Evolutionary conservation across 805 yeast genomes (phyloP), one percentile per base, ranked within the genome.

Genomic region (Candida fluviatilis): DNA sequence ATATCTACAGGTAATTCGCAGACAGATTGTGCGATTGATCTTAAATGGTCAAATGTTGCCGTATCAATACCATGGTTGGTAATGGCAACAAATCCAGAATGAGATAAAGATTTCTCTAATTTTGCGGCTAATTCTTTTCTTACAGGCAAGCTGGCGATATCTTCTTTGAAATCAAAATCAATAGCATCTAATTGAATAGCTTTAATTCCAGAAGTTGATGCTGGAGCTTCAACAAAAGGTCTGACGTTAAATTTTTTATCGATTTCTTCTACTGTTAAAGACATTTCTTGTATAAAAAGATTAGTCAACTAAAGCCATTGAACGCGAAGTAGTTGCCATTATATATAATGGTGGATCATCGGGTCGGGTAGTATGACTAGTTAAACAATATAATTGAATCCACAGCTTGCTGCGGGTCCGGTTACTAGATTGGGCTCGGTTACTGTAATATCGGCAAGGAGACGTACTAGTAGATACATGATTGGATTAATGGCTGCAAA

Each of bases 51-150:
- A 10, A 71, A 46, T 10, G 50, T 47, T 15, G 57, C 65, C 10
- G 42, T 46, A 3, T 51, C 49, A 36, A 69, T 57, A 1, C 76
- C 76, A 42, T 66, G 73, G 42, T 69, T 69, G 8, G 54, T 48
- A 15, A 72, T 41, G 21, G 65, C 64, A 52, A 71, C 67, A 45
- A 72, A 72, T 1, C 77, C 77, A 38, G 63, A 60, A 1, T 68
- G 61, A 2, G 67, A 55, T 18, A 72, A 46, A 0, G 76, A 64
- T 18, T 50, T 47, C 40, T 71, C 75, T 10, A 72, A 51, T 34
- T 58, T 55, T 1, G 36, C 41, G 1, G 76, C 76, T 28, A 71
- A 52, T 10, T 31, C 39, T 37, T 49, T 42, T 25, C 75, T 47
- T 13, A 52, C 39, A 7, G 42, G 50, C 12, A 54, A 49, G 15